A percentile compares a stretch with the other conserved stretches of the same genome.
phyloP scores from a whole-genome alignment of 78 protist genomes.

The Mantamonas sphyraenae region DNA sequence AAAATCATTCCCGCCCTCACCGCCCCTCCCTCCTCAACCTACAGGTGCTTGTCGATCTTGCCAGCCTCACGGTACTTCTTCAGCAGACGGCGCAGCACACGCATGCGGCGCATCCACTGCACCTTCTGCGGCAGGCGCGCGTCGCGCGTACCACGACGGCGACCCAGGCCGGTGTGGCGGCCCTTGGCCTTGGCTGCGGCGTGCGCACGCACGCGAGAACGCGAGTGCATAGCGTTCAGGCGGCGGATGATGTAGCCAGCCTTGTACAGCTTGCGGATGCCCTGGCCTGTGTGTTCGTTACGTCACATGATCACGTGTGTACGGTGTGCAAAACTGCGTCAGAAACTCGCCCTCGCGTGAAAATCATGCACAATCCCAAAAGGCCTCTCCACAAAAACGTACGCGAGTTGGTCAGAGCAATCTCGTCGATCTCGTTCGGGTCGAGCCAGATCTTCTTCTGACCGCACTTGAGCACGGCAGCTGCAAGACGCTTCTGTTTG shows the following conservation, averaged over 20 bases:
- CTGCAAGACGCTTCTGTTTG: slow-evolving; percentile 96
- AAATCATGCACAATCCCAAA: slow-evolving; percentile 1
- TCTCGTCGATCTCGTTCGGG: slow-evolving; percentile 92
- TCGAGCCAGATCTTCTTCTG: slow-evolving; percentile 95
- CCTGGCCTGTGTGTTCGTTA: not conserved
- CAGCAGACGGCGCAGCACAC: slow-evolving; percentile 96
- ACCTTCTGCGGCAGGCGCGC: slow-evolving; percentile 95
- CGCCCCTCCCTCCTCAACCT: no score
- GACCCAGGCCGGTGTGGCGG: slow-evolving; percentile 90
- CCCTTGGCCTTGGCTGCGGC: slow-evolving; percentile 83
- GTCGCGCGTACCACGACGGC: slow-evolving; percentile 94
- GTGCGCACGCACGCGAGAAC: slow-evolving; percentile 70
- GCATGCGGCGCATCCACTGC: slow-evolving; percentile 95
- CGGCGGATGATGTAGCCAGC: slow-evolving; percentile 89
- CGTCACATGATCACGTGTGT: no score
- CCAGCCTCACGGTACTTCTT: slow-evolving; percentile 89
- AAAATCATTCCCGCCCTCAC: no score
- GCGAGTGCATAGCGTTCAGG: slow-evolving; percentile 84
- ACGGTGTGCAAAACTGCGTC: not conserved
- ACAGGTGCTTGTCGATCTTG: slow-evolving; percentile 91
- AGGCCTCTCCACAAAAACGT: slow-evolving; percentile 25
- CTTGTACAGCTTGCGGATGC: slow-evolving; percentile 79
- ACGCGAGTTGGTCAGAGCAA: slow-evolving; percentile 95
- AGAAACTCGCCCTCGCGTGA: not conserved
- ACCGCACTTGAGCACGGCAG: slow-evolving; percentile 96